Percentiles rank a stretch among this genome's conserved stretches.
Conservation (phyloP, 106 monocot species). For the Cymbidium sinense region DNA sequence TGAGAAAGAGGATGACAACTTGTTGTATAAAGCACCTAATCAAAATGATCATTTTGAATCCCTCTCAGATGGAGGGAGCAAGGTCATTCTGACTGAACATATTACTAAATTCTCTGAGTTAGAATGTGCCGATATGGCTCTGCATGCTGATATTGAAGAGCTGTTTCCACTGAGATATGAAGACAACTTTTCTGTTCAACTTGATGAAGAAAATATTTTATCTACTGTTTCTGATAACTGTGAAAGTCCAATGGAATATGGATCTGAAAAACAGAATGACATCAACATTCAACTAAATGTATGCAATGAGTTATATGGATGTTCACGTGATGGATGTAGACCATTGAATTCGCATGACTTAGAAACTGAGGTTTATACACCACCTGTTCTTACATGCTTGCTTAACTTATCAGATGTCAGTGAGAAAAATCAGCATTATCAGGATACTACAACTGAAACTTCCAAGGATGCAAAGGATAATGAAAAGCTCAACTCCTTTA, state of each 20-base stretch:
- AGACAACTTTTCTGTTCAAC: background rate
- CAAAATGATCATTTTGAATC: background rate
- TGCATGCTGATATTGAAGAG: background rate
- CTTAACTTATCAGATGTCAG: background rate
- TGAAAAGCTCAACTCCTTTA: background rate
- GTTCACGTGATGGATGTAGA: background rate
- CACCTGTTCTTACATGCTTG: background rate
- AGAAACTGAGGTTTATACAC: background rate
- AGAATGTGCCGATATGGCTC: background rate
- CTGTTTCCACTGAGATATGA: background rate
- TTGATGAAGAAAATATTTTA: background rate
- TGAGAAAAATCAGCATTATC: background rate
- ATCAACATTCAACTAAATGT: background rate
- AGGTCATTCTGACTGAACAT: background rate
- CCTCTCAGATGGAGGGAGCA: background rate
- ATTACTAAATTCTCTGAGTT: background rate
- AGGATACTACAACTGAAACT: background rate
- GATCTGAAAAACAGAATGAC: background rate
- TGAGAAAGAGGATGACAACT: background rate
- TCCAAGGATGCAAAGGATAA: background rate
- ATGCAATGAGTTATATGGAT: background rate
- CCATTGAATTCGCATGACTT: constrained; percentile 5
- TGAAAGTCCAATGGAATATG: background rate
- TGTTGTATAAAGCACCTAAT: background rate
- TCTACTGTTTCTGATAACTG: background rate